phyloP scores from a whole-genome alignment of 1,139 yeast species.

The Zhuliangozyma parablackwelliae region DNA sequence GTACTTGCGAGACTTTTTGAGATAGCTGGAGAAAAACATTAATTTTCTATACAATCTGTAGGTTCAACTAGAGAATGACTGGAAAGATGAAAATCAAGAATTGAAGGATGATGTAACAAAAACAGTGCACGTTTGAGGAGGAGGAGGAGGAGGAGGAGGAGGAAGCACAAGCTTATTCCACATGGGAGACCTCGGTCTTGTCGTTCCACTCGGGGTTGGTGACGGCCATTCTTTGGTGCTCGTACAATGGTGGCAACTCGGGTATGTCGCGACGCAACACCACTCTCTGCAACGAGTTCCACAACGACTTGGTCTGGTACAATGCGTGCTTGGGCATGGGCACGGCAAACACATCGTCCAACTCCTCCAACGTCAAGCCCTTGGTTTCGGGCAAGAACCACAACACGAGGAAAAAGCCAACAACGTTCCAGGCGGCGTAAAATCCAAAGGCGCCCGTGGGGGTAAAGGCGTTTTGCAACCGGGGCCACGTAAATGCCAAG shows the following conservation, averaged over 20 bases:
- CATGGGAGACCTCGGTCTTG: conserved; percentile 16
- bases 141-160: too few species aligned
- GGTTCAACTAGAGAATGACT: neutral
- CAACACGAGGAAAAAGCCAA: conserved; percentile 66
- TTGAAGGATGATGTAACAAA: too few species aligned
- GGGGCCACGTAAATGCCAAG: conserved; percentile 77
- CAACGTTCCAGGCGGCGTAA: conserved; percentile 83
- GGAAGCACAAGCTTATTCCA: conserved; percentile 17
- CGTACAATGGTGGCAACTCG: conserved; percentile 52
- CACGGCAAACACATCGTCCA: conserved; percentile 66
- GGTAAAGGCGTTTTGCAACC: conserved; percentile 58
- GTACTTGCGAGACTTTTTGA: conserved; percentile 76
- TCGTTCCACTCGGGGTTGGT: conserved; percentile 60
- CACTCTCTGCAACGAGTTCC: conserved; percentile 40
- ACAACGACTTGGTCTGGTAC: conserved; percentile 47
- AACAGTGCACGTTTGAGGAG: too few species aligned
- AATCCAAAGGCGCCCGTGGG: conserved; percentile 86
- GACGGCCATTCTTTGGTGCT: conserved; percentile 55
- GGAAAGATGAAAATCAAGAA: too few species aligned
- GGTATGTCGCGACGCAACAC: conserved; percentile 39
- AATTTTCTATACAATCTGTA: too few species aligned
- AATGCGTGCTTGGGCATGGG: conserved; percentile 50
- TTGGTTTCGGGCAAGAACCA: conserved; percentile 71
- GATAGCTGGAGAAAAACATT: conserved; percentile 21
- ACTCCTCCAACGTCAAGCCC: conserved; percentile 64